Base-by-base conservation (phyloP, 495 filamentous ascomycete species). In the Tuber calosporum region DNA sequence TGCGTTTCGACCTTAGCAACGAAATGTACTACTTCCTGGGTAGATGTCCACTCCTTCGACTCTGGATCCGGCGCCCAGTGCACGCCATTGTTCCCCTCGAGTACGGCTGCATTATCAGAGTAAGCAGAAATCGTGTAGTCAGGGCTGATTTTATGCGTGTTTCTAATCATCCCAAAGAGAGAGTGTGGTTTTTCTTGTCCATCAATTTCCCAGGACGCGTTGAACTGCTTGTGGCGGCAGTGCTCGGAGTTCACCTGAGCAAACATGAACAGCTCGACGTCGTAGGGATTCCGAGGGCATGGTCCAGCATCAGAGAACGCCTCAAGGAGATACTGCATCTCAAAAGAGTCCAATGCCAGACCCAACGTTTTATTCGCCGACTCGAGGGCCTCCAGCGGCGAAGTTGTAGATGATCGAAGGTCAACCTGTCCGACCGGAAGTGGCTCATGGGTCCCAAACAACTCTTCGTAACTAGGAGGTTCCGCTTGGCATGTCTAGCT, bases 211-310 rank as follows among this genome's bases (percentile, higher is more conserved):
- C 93, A 99, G 30, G 90, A 90, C 22, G 96, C 93, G 82, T 99
- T 99, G 87, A 99, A 99, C 77, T 95, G 92, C 83, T 90, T 89
- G 81, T 90, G 88, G 34, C 88, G 86, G 77, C 88, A 90, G 81
- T 93, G 91, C 83, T 93, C 91, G 3, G 91, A 93, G 82, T 93
- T 93, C 76, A 99, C 94, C 83, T 99, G 95, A 39, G 94, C 94
- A 82, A 98, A 99, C 96, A 98, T 98, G 86, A 97, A 98, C 20
- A 98, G 87, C 84, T 99, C 95, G 70, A 97, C 91, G 83, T 99
- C 95, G 66, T 90, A 90, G 0, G 93, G 94, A 68, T 89, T 87
- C 69, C 89, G 88, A 72, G 83, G 90, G 80, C 87, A 88, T 66
- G 84, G 86, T 20, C 90, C 90, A 36, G 92, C 86, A 66, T 90